Evolutionary conservation across 495 filamentous ascomycete genomes (phyloP), one percentile per base, ranked within the genome.

Genomic region (Aspergillus bridgeri): DNA sequence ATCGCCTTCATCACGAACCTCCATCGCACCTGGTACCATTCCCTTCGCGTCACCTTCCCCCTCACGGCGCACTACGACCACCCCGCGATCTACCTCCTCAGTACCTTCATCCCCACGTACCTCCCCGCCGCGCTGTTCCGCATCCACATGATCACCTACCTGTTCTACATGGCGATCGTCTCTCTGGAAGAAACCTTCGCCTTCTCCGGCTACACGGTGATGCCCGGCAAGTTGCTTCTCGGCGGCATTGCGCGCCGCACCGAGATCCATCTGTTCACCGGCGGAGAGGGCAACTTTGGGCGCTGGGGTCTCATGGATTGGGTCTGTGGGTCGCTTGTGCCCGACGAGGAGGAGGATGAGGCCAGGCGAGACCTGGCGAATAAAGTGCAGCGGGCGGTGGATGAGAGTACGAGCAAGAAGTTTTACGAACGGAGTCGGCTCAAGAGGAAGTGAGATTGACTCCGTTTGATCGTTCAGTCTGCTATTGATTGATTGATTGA

Each of bases 271-370:
- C 79, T 88, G 56, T 69, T 82, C 52, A 73, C 72, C 23, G 66
- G 66, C 38, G 86, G 81, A 5, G 72, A 80, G 23, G 89, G 90
- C 0, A 96, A 96, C 61, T 96, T 81, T 65, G 89, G 86, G 0
- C 80, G 85, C 9, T 89, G 86, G 81, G 91, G 91, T 1, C 60
- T 96, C 7, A 38, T 93, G 60, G 92, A 97, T 69, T 90, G 88
- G 83, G 48, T 84, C 1, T 75, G 79, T 63, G 88, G 89, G n/a
- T 92, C 91, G 3, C 83, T 76, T 11, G 65, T 87, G 17, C 78
- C 76, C 0, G 79, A 77, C 5, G 79, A 81, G 63, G 75, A 83
- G 8, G 75, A 85, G 13, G 72, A 69, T 56, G 29, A 62, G 1
- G 51, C 58, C 29, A 60, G 68, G 43, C 51, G 65, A 13, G 33